Base-by-base conservation (phyloP, 2,329 filamentous ascomycete genomes). In the Penicillium fuscoglaucum region DNA sequence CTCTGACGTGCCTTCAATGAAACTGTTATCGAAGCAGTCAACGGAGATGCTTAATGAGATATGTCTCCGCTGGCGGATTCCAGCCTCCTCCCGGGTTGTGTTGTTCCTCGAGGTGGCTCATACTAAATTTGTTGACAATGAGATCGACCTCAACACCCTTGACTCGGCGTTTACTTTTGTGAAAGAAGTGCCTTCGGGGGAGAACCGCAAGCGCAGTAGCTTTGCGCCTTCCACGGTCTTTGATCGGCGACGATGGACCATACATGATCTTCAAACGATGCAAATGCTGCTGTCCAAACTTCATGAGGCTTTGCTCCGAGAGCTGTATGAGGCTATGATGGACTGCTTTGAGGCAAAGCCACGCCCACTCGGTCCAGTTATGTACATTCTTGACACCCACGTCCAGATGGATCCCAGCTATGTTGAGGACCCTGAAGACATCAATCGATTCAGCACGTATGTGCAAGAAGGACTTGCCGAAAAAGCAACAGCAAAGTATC, bases 271-370 rank as follows among this genome's bases (percentile, higher is more conserved):
- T 68, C 80, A 84, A 15, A 77, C 84, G 28, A 95, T 96, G 77
- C 89, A 90, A 67, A 87, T 90, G 62, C 84, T 90, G 17, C 80
- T 99, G 7, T 83, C 84, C 37, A 85, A 83, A 31, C 77, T 98
- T 40, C 87, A 98, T 68, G 92, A 97, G 67, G 86, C 88, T 10
- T 79, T 98, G 28, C 80, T 97, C 47, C 87, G 93, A 54, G 93
- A 98, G 69, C 82, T 99, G 19, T 97, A 91, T 74, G 88, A 93
- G 63, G 81, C 90, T n/a, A 84, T 97, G 74, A 88, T 93, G 79
- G 87, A 90, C 65, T 93, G 91, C 66, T 99, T 93, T 74, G 92
- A 96, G 62, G 78, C 83, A n/a, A 97, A 96, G 69, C 87, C 91
- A 12, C 91, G 91, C 6, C 86, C 88, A 40, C 87, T 96, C 24